Base-by-base conservation (phyloP, 169 alveolate species). In the Cryptosporidium sp. region DNA sequence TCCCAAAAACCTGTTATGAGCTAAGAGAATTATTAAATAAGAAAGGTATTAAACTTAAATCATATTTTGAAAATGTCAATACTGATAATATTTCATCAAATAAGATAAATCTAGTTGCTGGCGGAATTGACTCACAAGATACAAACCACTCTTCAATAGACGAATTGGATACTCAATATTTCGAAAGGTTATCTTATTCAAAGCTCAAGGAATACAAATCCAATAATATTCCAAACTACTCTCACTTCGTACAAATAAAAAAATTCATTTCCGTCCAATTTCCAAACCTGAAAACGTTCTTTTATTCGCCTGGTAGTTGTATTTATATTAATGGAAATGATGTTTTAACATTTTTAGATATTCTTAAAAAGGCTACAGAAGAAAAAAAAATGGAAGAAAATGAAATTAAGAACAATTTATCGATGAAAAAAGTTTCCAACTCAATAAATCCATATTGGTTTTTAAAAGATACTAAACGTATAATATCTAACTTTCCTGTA, bases 291-390 rank as follows among this genome's bases (percentile, higher is more conserved):
- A 80, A 80, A 65, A 16, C 62, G 7, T 42, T 60, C 3, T 80
- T 80, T 80, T 48, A 80, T 62, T 44, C 61, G 3, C 89, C 89
- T 1, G 89, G 89, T 3, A 80, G 80, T 23, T 80, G 69, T 80
- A 42, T 80, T 12, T 80, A 80, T 62, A 80, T 80, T n/a, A 42
- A 29, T 12, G 89, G 89, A n/a, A 48, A 80, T 65, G 89, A 80
- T 16, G 75, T 80, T 1, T 7, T 80, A 35, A 62, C 89, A 14
- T 80, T 80, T 21, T 65, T 80, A 80, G 75, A 80, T 6, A 42
- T 80, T 65, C 48, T 80, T 16, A 80, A 80, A 62, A 31, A 35
- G 39, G 21, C 42, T 42, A 10, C 45, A 48, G 86, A 73, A 35
- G 71, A 72, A 23, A 72, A n/a, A 18, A 21, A 70, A n/a, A 21